phyloP scores from a whole-genome alignment of 139 green algal genomes.

The Desmodesmus armatus region DNA sequence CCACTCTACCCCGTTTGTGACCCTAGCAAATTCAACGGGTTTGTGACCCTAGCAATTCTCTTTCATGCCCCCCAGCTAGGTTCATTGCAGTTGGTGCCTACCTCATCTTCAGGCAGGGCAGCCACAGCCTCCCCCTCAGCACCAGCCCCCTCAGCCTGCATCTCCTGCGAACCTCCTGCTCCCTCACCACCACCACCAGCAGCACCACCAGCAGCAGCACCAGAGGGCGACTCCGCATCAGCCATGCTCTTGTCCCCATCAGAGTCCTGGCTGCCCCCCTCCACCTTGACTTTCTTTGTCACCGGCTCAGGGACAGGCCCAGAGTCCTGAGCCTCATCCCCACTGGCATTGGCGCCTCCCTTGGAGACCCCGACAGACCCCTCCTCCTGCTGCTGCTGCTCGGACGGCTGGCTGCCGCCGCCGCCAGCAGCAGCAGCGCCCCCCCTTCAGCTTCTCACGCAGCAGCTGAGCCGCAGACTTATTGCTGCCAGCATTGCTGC shows the following conservation, averaged over 20 bases:
- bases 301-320: neutral
- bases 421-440: neutral
- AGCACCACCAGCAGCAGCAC: neutral
- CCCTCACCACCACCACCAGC: slow-evolving; percentile 6
- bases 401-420: neutral
- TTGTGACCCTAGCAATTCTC: too few species aligned
- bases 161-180: too few species aligned
- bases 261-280: too few species aligned
- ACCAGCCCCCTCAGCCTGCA: slow-evolving; percentile 32
- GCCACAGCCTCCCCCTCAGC: neutral
- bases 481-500: slow-evolving; percentile 64
- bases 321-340: neutral
- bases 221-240: slow-evolving; percentile 9
- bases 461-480: slow-evolving; percentile 77
- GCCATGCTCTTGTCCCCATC: too few species aligned
- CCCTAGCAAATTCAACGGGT: too few species aligned
- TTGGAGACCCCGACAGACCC: too few species aligned
- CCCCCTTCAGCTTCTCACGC: slow-evolving; percentile 55
- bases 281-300: neutral
- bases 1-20: too few species aligned
- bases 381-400: slow-evolving; percentile 13
- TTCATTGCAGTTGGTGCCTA: too few species aligned
- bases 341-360: too few species aligned
- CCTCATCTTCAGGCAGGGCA: neutral
- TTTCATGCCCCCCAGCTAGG: too few species aligned